A percentile compares a stretch with the other conserved stretches of the same genome.
phyloP scores from a whole-genome alignment of 2,329 filamentous ascomycete genomes.

The Aspergillus terreus region DNA sequence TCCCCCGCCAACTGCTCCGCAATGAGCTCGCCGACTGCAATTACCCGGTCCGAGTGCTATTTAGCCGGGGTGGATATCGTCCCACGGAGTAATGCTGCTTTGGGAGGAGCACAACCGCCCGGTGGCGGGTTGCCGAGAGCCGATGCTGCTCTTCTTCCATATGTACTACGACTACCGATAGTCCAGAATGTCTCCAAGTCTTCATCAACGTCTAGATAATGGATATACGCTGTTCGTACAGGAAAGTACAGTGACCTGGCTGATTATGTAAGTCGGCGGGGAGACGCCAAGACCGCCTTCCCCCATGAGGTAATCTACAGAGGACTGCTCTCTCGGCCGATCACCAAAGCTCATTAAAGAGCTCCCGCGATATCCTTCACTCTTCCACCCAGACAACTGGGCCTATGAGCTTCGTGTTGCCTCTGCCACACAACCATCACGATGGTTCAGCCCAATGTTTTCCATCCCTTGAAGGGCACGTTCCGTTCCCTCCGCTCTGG shows the following conservation, averaged over 20 bases:
- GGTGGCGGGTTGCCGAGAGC: not conserved
- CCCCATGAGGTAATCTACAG: not conserved
- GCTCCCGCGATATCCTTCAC: not conserved
- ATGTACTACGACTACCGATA: too few relatives aligned
- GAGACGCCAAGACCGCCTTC: not conserved
- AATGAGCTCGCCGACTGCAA: not conserved
- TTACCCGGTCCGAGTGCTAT: not conserved
- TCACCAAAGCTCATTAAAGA: not conserved
- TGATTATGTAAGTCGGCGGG: too few relatives aligned
- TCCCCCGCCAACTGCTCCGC: not conserved
- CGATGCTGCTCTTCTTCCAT: too few relatives aligned
- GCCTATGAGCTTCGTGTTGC: not conserved
- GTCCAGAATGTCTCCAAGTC: too few relatives aligned
- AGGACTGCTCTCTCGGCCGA: not conserved
- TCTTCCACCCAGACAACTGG: not conserved
- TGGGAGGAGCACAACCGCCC: not conserved
- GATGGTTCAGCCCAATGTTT: slow-evolving; percentile 20
- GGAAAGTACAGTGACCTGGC: too few relatives aligned
- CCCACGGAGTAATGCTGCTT: not conserved
- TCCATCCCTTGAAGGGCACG: slow-evolving; percentile 14
- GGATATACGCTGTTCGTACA: too few relatives aligned
- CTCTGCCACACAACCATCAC: not conserved
- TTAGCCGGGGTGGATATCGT: not conserved
- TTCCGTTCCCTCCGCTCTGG: slow-evolving; percentile 12
- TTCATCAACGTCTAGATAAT: too few relatives aligned